A percentile compares a stretch with the other conserved stretches of the same genome.
Conservation (phyloP, 305 asterid genomes). For the Ajuga reptans region DNA sequence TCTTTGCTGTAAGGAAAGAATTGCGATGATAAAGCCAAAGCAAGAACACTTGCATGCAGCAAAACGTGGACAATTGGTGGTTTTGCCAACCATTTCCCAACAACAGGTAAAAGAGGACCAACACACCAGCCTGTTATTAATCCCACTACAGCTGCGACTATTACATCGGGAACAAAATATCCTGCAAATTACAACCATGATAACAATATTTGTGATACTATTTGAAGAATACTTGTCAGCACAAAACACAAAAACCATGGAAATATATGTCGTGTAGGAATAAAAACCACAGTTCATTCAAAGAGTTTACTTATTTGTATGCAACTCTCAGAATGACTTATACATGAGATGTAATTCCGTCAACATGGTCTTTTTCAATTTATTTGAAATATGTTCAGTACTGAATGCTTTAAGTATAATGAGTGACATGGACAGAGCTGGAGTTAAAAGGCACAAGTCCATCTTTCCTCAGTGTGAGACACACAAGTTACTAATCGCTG, state of each 20-base stretch:
- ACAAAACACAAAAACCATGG: not conserved
- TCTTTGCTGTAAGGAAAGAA: slow-evolving; percentile 91
- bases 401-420: not conserved
- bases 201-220: not conserved
- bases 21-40: slow-evolving; percentile 80
- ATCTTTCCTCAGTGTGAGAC: not conserved
- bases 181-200: slow-evolving; percentile 51
- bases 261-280: not conserved
- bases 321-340: not conserved
- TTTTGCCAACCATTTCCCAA: slow-evolving; percentile 68
- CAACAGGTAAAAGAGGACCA: slow-evolving; percentile 87
- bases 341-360: not conserved
- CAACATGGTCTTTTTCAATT: not conserved
- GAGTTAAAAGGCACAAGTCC: not conserved
- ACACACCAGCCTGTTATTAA: slow-evolving; percentile 79
- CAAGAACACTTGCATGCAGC: slow-evolving; percentile 62
- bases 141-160: slow-evolving; percentile 78
- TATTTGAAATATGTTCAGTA: not conserved
- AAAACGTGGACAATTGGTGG: slow-evolving; percentile 51
- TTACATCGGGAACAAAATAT: slow-evolving; percentile 65
- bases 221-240: not conserved
- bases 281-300: slow-evolving; percentile 3
- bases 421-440: not conserved
- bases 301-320: not conserved
- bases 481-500: not conserved